phyloP scores from a whole-genome alignment of 1,139 yeast species.

The Protomyces pachydermus region DNA sequence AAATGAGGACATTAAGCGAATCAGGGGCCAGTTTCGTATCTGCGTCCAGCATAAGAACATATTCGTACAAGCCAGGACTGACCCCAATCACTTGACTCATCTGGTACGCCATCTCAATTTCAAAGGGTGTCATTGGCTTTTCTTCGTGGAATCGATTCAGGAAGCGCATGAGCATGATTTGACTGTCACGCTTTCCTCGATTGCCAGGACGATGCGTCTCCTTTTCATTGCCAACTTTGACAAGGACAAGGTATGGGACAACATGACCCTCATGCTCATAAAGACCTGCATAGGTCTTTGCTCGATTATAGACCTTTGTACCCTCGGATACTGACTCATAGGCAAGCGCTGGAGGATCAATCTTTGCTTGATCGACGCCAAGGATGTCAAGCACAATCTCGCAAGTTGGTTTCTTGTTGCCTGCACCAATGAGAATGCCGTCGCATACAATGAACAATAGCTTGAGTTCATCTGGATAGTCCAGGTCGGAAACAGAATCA shows the following conservation, averaged over 20 bases:
- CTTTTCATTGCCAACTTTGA: slow-evolving; percentile 45
- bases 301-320: slow-evolving; percentile 43
- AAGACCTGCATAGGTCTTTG: slow-evolving; percentile 43
- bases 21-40: slow-evolving; percentile 44
- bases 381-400: slow-evolving; percentile 44
- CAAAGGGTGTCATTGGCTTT: slow-evolving; percentile 44
- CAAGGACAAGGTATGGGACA: slow-evolving; percentile 44
- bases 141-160: slow-evolving; percentile 44
- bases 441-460: slow-evolving; percentile 43
- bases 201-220: slow-evolving; percentile 44
- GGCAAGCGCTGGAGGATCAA: slow-evolving; percentile 42
- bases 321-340: slow-evolving; percentile 45
- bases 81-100: slow-evolving; percentile 45
- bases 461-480: slow-evolving; percentile 45
- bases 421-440: slow-evolving; percentile 46
- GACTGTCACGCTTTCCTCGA: slow-evolving; percentile 47
- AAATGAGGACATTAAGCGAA: slow-evolving; percentile 41
- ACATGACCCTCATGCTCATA: slow-evolving; percentile 46
- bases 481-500: slow-evolving; percentile 43
- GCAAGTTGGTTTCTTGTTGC: slow-evolving; percentile 45
- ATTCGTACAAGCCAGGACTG: slow-evolving; percentile 45
- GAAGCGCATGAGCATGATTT: slow-evolving; percentile 43
- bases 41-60: slow-evolving; percentile 45
- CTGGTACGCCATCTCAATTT: slow-evolving; percentile 44
- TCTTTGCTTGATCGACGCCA: slow-evolving; percentile 41